A percentile compares a stretch with the other conserved stretches of the same genome.
Evolutionary conservation across 2,329 filamentous ascomycete genomes (phyloP).

Genomic region (Chrysosporium queenslandicum): DNA sequence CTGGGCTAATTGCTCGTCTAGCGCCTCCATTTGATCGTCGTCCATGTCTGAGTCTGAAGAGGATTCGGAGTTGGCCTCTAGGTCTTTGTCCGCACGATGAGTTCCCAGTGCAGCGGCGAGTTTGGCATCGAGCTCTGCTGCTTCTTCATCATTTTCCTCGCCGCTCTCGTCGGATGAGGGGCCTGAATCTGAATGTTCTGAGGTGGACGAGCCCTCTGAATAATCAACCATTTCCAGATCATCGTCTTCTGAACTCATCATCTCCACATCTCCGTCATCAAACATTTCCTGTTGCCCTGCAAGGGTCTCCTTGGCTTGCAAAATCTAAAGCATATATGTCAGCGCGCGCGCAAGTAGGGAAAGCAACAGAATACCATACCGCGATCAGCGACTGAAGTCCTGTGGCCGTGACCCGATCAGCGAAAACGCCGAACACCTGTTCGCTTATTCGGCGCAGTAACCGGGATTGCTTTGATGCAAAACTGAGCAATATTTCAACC

Average conservation of each 20-base stretch:
- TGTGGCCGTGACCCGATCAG: conserved; percentile 59
- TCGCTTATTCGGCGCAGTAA: conserved; percentile 78
- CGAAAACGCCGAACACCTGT: conserved; percentile 78
- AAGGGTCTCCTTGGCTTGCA: conserved; percentile 68
- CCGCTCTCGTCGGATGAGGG: conserved; percentile 22
- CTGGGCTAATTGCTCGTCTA: conserved; percentile 72
- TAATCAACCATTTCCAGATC: conserved; percentile 33
- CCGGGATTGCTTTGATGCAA: conserved; percentile 74
- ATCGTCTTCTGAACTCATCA: conserved; percentile 25
- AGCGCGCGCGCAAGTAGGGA: too few relatives aligned
- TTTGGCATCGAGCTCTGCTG: conserved; percentile 37
- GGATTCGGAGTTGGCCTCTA: conserved; percentile 47
- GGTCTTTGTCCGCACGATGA: conserved; percentile 48
- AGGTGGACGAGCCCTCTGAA: conserved; percentile 45
- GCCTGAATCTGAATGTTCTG: conserved; percentile 46
- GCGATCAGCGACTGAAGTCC: conserved; percentile 56
- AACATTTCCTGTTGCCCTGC: conserved; percentile 83
- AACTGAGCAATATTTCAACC: conserved; percentile 80
- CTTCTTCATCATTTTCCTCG: conserved; percentile 19
- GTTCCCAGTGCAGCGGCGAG: conserved; percentile 70
- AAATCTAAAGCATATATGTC: conserved; percentile 54
- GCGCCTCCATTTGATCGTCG: conserved; percentile 86
- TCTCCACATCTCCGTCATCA: conserved; percentile 37
- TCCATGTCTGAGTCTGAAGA: conserved; percentile 67
- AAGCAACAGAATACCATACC: conserved; percentile 25